phyloP scores from a whole-genome alignment of 306 rosid species.

The Cucumis hystrix region DNA sequence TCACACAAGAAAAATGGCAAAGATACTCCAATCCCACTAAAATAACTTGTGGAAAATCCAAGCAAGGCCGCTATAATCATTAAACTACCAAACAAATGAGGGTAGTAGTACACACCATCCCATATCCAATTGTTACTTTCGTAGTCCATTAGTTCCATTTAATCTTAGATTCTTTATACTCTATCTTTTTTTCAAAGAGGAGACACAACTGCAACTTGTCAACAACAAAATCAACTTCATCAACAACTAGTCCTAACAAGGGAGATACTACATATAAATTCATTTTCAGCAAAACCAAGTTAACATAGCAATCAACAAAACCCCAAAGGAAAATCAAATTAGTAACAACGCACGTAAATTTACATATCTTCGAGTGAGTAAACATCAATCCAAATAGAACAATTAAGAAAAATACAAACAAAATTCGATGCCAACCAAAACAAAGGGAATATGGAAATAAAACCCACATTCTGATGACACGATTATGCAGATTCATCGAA shows the following conservation, averaged over 20 bases:
- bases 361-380: no score
- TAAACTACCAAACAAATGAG: conserved; percentile 79
- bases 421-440: neutral
- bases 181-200: conserved; percentile 27
- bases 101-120: conserved; percentile 77
- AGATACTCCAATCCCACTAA: conserved; percentile 61
- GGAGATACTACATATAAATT: neutral
- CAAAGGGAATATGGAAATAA: neutral
- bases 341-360: neutral
- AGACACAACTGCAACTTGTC: conserved; percentile 40
- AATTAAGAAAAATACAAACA: neutral
- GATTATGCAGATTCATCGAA: neutral
- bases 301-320: neutral
- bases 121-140: conserved; percentile 75
- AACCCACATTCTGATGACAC: neutral
- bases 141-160: conserved; percentile 46
- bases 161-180: conserved; percentile 4
- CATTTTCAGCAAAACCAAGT: neutral
- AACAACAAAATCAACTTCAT: neutral
- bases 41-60: conserved; percentile 79
- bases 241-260: neutral
- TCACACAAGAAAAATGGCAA: conserved; percentile 51
- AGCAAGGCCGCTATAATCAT: conserved; percentile 96
- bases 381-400: neutral
- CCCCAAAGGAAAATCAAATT: neutral